These are phyloP conservation scores for Cinnamomum micranthum DNA, from an alignment of 164 flowering plant genomes.

Conservation along the genomic window DNA sequence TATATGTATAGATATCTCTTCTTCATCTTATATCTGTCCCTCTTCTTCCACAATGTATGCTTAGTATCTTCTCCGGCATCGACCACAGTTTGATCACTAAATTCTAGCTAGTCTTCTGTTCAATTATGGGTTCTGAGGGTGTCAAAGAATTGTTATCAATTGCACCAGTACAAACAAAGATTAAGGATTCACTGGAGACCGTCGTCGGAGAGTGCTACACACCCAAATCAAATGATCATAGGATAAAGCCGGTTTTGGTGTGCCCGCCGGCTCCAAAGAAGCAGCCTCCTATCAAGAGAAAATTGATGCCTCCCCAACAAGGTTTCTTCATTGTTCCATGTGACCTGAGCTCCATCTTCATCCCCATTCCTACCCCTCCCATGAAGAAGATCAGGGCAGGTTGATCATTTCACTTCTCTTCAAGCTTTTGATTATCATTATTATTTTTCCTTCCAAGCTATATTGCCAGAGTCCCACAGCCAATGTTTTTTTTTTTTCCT, in stretches of 20 bases:
- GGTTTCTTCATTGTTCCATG: background rate
- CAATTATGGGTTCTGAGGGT: background rate
- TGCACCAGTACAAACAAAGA: background rate
- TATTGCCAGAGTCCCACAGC: background rate
- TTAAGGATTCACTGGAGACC: background rate
- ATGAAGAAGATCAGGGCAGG: conserved; percentile 1
- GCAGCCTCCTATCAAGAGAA: background rate
- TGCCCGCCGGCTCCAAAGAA: conserved; percentile 8
- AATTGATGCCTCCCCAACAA: conserved; percentile 4
- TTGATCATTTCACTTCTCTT: background rate
- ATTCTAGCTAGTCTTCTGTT: background rate
- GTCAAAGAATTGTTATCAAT: background rate
- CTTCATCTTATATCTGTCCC: too few relatives aligned
- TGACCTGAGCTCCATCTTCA: background rate
- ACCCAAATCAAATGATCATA: conserved; percentile 3
- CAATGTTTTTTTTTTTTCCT: background rate
- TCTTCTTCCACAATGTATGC: background rate
- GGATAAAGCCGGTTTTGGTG: background rate
- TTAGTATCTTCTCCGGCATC: background rate
- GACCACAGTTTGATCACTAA: background rate
- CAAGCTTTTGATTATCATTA: background rate
- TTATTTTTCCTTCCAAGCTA: background rate
- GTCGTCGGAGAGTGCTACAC: conserved; percentile 4
- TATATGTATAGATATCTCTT: too few relatives aligned
- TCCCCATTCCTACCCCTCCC: background rate